Evolutionary conservation across 202 grass and related monocot genomes (phyloP).

Genomic region (Eragrostis tef): DNA sequence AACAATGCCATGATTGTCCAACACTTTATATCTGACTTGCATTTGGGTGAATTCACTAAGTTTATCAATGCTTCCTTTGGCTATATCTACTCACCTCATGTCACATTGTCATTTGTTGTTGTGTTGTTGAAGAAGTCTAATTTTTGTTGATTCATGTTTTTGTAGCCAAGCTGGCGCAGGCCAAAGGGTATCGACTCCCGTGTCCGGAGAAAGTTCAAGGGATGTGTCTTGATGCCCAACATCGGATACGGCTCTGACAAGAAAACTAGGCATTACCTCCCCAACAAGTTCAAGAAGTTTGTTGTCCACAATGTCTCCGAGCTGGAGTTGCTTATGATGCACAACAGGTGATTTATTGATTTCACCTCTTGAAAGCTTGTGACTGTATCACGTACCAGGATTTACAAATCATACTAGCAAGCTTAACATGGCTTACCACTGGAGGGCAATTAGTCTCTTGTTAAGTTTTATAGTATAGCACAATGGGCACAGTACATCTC

Average conservation of each 20-base stretch:
- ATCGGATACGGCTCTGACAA: slow-evolving; percentile 83
- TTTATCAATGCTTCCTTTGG: background rate
- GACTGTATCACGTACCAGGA: background rate
- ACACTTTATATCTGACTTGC: background rate
- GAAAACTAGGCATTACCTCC: slow-evolving; percentile 71
- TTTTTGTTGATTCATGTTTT: background rate
- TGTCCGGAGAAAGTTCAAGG: slow-evolving; percentile 75
- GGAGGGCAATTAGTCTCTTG: background rate
- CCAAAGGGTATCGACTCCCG: slow-evolving; percentile 80
- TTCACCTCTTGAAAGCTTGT: background rate
- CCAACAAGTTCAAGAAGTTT: slow-evolving; percentile 79
- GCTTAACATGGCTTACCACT: background rate
- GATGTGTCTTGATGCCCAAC: slow-evolving; percentile 75
- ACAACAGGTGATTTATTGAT: slow-evolving; percentile 57
- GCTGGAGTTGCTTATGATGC: slow-evolving; percentile 89
- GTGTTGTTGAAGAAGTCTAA: background rate
- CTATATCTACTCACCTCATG: background rate
- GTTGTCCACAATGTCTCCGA: slow-evolving; percentile 74
- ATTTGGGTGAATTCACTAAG: background rate
- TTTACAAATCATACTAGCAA: background rate
- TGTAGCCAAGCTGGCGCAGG: slow-evolving; percentile 64
- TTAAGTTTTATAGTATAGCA: background rate
- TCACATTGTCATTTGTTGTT: background rate
- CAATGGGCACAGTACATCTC: background rate
- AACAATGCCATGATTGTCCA: background rate